phyloP scores from a whole-genome alignment of 495 filamentous ascomycete species.

The Cladorrhinum samala region DNA sequence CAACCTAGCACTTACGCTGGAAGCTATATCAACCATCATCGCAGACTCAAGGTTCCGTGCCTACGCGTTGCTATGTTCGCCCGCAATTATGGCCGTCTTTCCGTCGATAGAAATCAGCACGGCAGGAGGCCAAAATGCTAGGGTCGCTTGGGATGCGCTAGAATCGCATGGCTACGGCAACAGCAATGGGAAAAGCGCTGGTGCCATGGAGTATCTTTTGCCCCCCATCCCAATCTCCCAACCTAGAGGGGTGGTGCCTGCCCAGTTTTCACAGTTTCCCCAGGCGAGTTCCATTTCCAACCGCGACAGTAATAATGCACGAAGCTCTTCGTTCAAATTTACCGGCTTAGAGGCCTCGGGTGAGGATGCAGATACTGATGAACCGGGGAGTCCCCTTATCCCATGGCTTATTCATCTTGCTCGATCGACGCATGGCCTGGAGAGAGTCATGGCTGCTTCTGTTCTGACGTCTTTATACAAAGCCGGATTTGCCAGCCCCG shows the following conservation, averaged over 20 bases:
- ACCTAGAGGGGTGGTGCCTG: slow-evolving; percentile 2
- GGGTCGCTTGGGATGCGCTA: slow-evolving; percentile 33
- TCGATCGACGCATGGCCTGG: slow-evolving; percentile 55
- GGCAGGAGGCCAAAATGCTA: slow-evolving; percentile 13
- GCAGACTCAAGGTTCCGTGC: slow-evolving; percentile 71
- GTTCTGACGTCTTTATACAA: slow-evolving; percentile 72
- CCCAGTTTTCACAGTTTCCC: slow-evolving; percentile 45
- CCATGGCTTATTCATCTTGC: slow-evolving; percentile 74
- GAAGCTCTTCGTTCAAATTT: slow-evolving; percentile 24
- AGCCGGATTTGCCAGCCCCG: slow-evolving; percentile 56
- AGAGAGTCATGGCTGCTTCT: slow-evolving; percentile 71
- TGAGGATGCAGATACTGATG: slow-evolving; percentile 39
- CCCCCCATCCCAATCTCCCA: slow-evolving; percentile 38
- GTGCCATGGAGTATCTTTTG: slow-evolving; percentile 56
- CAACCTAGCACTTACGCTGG: slow-evolving; percentile 66
- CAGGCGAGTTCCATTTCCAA: slow-evolving; percentile 46
- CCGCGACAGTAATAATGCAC: slow-evolving; percentile 30
- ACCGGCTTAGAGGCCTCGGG: slow-evolving; percentile 23
- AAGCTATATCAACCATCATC: slow-evolving; percentile 74
- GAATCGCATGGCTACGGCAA: slow-evolving; percentile 25
- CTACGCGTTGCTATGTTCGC: slow-evolving; percentile 70
- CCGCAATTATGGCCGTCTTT: slow-evolving; percentile 66
- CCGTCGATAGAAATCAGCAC: slow-evolving; percentile 37
- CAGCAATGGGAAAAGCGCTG: slow-evolving; percentile 25
- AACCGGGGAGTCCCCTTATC: slow-evolving; percentile 72